Evolutionary conservation across 2,329 filamentous ascomycete species (phyloP).

Genomic region (Microdochium paspali): DNA sequence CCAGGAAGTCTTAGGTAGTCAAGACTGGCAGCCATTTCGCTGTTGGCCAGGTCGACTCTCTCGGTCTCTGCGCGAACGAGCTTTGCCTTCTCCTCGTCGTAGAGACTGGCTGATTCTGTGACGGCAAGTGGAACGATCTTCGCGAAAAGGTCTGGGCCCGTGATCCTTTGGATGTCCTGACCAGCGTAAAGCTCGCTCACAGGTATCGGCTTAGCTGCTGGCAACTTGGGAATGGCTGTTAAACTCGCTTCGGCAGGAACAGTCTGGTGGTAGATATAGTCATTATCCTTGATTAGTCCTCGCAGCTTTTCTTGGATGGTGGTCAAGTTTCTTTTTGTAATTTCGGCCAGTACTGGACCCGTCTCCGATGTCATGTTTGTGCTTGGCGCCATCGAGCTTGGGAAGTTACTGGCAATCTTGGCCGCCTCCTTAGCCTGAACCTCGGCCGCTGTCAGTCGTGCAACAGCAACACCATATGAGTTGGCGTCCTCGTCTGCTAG

Average conservation of each 20-base stretch:
- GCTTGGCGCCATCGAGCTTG: conserved; percentile 65
- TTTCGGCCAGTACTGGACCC: conserved; percentile 62
- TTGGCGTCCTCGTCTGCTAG: conserved; percentile 83
- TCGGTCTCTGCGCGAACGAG: conserved; percentile 88
- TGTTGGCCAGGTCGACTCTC: conserved; percentile 82
- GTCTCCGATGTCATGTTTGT: conserved; percentile 81
- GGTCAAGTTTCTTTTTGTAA: conserved; percentile 73
- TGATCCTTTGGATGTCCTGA: conserved; percentile 94
- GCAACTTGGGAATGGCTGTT: conserved; percentile 75
- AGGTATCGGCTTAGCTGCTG: conserved; percentile 92
- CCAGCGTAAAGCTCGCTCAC: conserved; percentile 95
- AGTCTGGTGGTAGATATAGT: conserved; percentile 94
- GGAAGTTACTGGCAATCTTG: conserved; percentile 69
- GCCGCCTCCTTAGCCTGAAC: conserved; percentile 68
- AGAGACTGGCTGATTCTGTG: conserved; percentile 91
- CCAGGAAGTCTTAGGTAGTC: conserved; percentile 88
- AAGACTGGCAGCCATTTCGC: conserved; percentile 90
- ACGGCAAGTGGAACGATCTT: conserved; percentile 95
- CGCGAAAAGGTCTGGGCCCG: conserved; percentile 91
- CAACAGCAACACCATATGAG: conserved; percentile 76
- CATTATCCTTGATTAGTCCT: conserved; percentile 81
- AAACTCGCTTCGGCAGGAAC: conserved; percentile 80
- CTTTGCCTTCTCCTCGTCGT: conserved; percentile 98
- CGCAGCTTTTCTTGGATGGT: conserved; percentile 73
- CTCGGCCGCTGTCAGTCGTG: conserved; percentile 75